Evolutionary conservation across 306 rosid species (phyloP).

Genomic region (Cucurbita pepo): DNA sequence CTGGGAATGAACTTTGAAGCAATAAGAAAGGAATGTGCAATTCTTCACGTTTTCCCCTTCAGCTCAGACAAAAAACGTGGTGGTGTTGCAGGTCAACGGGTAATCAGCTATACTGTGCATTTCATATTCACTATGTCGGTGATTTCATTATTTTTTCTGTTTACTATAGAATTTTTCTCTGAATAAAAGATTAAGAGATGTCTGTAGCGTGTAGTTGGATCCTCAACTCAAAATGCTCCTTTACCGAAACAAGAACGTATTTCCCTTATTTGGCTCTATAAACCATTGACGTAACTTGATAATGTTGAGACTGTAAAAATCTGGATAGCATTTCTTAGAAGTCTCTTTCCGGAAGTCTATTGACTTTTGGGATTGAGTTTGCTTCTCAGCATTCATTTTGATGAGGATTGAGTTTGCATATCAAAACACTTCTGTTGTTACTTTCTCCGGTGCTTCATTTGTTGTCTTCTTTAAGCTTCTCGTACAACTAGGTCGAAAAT

Average conservation of each 20-base stretch:
- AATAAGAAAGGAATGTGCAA: conserved; percentile 36
- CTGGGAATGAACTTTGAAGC: conserved; percentile 66
- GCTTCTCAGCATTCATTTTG: not conserved
- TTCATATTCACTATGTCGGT: not conserved
- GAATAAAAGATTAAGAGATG: not conserved
- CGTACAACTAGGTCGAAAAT: not conserved
- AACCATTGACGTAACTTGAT: not conserved
- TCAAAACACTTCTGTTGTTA: not conserved
- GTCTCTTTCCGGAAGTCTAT: not conserved
- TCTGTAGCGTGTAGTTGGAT: not conserved
- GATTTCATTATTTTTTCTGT: not conserved
- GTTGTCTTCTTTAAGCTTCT: not conserved
- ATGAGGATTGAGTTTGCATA: not conserved
- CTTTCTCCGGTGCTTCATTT: not conserved
- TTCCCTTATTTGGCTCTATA: not conserved
- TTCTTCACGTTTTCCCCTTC: conserved; percentile 71
- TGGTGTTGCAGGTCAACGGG: conserved; percentile 52
- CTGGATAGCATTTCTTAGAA: not conserved
- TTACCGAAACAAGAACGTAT: not conserved
- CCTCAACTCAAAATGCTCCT: not conserved
- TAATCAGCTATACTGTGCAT: conserved; percentile 9
- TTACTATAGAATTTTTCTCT: not conserved
- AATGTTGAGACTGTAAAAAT: not conserved
- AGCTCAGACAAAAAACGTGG: conserved; percentile 81
- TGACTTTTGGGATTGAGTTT: not conserved